Base-by-base conservation (phyloP, 75 land plant genomes). In the Azolla pinnata region DNA sequence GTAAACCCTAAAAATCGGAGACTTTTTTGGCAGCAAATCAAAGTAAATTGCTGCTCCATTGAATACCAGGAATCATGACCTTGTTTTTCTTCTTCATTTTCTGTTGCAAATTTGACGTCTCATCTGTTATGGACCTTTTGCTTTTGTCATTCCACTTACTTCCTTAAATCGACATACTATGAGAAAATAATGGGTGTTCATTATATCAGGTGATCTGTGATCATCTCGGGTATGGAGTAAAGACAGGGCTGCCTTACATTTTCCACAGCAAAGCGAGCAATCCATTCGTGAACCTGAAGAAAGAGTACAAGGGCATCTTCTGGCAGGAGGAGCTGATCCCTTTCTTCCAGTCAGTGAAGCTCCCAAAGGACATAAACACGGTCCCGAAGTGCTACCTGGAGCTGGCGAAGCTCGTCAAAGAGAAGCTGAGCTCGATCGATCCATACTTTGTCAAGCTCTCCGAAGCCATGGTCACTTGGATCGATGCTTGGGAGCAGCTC, bases 401-500 rank as follows among this genome's bases (percentile, higher is more conserved):
- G 20, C 44, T 70, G 4, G 19, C 77, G 0, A 71, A 75, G 57
- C 75, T 50, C 34, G 76, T 74, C 28, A 72, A 64, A 59, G 76
- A 71, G 68, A 70, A 71, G 34, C 32, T 74, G n/a, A 63, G 63
- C 23, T 8, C 56, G 9, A 50, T 74, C 33, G 76, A 74, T 32
- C 76, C 76, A 32, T 74, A 74, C 44, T 74, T 74, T 32, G 47
- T 51, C 16, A 74, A 62, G 61, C 29, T 74, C 30, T 23, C 61
- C 25, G 76, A 74, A 24, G 76, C 76, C 50, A 74, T 74, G 76
- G 76, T 71, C 0, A 62, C 67, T 8, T 74, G 76, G 76, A 74
- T 74, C 4, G 76, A 74, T 14, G 75, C 76, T 5, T 74, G 76
- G 76, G 48, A 27, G 16, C 69, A 74, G 61, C 35, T 74, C n/a